Evolutionary conservation across 345 rosid species (phyloP).

Genomic region (Moringa oleifera): DNA sequence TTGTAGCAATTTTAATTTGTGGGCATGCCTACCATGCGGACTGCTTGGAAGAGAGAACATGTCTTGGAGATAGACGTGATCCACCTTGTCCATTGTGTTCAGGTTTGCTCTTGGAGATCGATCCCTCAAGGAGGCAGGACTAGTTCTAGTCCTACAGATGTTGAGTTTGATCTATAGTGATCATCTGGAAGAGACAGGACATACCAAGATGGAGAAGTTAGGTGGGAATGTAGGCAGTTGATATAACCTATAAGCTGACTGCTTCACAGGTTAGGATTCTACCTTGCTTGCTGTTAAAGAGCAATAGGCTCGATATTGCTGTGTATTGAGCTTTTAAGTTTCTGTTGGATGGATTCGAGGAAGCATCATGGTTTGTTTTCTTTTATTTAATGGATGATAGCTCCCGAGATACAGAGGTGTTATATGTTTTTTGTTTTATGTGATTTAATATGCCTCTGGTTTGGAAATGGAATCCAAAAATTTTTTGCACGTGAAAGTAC

Average conservation of each 20-base stretch:
- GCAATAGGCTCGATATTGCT: background rate
- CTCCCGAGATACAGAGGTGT: background rate
- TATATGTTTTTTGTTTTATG: background rate
- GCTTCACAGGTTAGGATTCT: conserved; percentile 9
- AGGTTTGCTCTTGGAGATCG: conserved; percentile 18
- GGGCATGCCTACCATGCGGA: conserved; percentile 65
- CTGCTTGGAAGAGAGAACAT: conserved; percentile 51
- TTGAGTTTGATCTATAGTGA: conserved; percentile 12
- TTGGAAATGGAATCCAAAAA: no score
- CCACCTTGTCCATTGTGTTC: conserved; percentile 50
- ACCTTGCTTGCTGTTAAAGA: background rate
- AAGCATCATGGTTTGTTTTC: background rate
- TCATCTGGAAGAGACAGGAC: conserved; percentile 13
- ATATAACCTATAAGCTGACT: conserved; percentile 10
- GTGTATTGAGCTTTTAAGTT: background rate
- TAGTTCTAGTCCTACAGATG: conserved; percentile 21
- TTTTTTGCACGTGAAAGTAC: no score
- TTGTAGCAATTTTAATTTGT: conserved; percentile 58
- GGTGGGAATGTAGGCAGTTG: conserved; percentile 20
- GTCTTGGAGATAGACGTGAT: conserved; percentile 33
- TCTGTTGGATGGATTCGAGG: background rate
- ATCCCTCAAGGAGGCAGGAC: conserved; percentile 19
- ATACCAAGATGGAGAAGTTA: background rate
- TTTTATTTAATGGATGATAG: background rate
- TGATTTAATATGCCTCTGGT: background rate